Conservation (phyloP, 2,329 filamentous ascomycete genomes). For the Fusarium keratoplasticum region DNA sequence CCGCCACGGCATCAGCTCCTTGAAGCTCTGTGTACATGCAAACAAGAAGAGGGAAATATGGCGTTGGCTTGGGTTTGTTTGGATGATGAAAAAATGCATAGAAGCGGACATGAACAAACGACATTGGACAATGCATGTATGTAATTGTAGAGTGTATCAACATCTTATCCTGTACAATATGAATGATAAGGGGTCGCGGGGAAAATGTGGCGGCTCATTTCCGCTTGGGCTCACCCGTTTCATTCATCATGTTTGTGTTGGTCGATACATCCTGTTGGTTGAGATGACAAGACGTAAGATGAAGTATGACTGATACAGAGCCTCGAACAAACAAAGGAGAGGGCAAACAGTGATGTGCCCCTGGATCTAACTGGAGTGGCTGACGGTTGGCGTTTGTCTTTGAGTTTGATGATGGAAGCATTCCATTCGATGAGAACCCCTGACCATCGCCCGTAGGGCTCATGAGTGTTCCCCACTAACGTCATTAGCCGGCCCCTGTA, state of each 20-base stretch:
- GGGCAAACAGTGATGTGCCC: not conserved
- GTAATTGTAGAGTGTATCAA: conserved; percentile 33
- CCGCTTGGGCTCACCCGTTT: conserved; percentile 11
- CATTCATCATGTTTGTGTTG: conserved; percentile 2
- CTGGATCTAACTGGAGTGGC: not conserved
- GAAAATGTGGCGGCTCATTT: not conserved
- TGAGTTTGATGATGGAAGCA: not conserved
- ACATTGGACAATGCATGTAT: conserved; percentile 9
- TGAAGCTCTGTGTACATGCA: conserved; percentile 1
- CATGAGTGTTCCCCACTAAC: conserved; percentile 17
- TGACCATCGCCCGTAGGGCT: conserved; percentile 10
- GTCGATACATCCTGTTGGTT: not conserved
- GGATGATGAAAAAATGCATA: conserved; percentile 5
- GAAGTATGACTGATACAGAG: not conserved
- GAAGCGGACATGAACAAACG: not conserved
- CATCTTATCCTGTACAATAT: conserved; percentile 20
- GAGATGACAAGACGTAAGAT: not conserved
- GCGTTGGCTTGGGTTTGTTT: conserved; percentile 24
- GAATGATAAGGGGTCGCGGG: too few species aligned
- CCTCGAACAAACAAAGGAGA: not conserved
- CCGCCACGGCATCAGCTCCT: not conserved
- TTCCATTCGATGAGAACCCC: conserved; percentile 1
- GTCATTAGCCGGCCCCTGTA: conserved; percentile 25
- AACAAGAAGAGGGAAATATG: not conserved
- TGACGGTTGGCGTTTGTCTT: conserved; percentile 1